Evolutionary conservation across 1,284 basidiomycete genomes (phyloP).

Genomic region (Pholiota adiposa): DNA sequence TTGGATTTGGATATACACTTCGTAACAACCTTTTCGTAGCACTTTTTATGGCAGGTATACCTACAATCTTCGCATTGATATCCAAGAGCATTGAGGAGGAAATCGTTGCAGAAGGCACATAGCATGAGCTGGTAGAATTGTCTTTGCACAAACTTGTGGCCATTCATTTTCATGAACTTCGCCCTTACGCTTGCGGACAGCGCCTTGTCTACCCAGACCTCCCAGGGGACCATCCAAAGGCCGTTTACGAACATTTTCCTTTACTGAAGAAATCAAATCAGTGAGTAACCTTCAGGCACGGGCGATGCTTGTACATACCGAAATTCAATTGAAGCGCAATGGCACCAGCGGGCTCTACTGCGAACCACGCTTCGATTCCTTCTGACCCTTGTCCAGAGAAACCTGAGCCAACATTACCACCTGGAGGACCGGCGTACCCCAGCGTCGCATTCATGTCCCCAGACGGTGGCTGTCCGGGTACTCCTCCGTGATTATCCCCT

Average conservation of each 20-base stretch:
- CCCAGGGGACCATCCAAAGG: constrained; percentile 84
- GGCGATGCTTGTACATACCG: constrained; percentile 54
- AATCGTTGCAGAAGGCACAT: constrained; percentile 97
- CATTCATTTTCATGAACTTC: constrained; percentile 99
- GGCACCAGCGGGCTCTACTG: constrained; percentile 97
- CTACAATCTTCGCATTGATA: constrained; percentile 99
- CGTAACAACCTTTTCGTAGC: constrained; percentile 98
- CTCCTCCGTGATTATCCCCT: constrained; percentile 49
- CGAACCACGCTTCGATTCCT: constrained; percentile 97
- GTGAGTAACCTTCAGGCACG: neutral
- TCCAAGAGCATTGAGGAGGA: constrained; percentile 95
- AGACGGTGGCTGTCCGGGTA: constrained; percentile 40
- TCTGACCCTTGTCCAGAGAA: constrained; percentile 43
- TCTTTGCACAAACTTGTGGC: constrained; percentile 96
- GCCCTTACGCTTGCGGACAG: constrained; percentile 96
- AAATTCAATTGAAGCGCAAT: constrained; percentile 88
- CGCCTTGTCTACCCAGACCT: constrained; percentile 96
- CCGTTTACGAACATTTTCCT: constrained; percentile 95
- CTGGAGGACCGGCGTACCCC: constrained; percentile 42
- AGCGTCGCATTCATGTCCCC: constrained; percentile 65
- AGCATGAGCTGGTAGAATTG: constrained; percentile 99
- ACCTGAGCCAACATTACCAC: constrained; percentile 34
- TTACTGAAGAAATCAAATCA: constrained; percentile 60
- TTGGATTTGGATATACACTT: constrained; percentile 99
- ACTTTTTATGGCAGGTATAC: constrained; percentile 99